Evolutionary conservation across 2,329 filamentous ascomycete genomes (phyloP).

Genomic region (Pyrenophora tritici-repentis): DNA sequence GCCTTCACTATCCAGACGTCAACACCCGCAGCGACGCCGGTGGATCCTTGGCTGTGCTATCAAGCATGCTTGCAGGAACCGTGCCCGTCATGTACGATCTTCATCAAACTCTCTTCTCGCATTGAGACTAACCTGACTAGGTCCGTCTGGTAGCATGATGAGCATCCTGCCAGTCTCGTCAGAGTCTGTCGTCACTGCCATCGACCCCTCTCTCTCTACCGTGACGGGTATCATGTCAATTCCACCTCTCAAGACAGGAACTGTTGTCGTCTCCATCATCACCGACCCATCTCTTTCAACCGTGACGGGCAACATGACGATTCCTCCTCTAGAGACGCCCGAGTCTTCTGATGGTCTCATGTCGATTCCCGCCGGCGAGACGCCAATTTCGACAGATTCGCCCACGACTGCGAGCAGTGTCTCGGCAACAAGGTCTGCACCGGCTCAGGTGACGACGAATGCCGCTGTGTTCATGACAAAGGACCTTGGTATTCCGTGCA

Average conservation of each 20-base stretch:
- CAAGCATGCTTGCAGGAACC: slow-evolving; percentile 35
- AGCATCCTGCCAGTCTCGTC: slow-evolving; percentile 8
- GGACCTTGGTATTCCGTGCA: slow-evolving; percentile 14
- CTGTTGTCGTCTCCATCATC: slow-evolving; percentile 10
- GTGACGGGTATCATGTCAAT: slow-evolving; percentile 19
- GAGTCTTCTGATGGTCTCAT: slow-evolving; percentile 7
- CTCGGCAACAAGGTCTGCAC: slow-evolving; percentile 2
- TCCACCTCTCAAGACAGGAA: background rate
- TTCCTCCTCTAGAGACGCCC: slow-evolving; percentile 27
- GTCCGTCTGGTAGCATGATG: slow-evolving; percentile 17
- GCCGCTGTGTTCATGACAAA: slow-evolving; percentile 24
- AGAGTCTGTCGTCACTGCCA: background rate
- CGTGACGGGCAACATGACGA: slow-evolving; percentile 16
- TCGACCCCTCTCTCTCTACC: background rate
- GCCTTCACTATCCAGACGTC: slow-evolving; percentile 39
- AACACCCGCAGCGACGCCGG: slow-evolving; percentile 23
- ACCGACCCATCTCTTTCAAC: slow-evolving; percentile 13
- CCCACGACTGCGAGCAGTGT: slow-evolving; percentile 1
- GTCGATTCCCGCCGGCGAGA: slow-evolving; percentile 32
- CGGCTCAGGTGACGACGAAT: slow-evolving; percentile 18
- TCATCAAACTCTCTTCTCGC: background rate
- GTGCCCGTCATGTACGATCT: slow-evolving; percentile 30
- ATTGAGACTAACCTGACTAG: slow-evolving; percentile 9
- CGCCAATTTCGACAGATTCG: slow-evolving; percentile 18
- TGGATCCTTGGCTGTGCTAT: slow-evolving; percentile 24